Percentiles rank a stretch among this genome's conserved stretches.
phyloP scores from a whole-genome alignment of 768 basidiomycete genomes.

The Tylopilus sp. region DNA sequence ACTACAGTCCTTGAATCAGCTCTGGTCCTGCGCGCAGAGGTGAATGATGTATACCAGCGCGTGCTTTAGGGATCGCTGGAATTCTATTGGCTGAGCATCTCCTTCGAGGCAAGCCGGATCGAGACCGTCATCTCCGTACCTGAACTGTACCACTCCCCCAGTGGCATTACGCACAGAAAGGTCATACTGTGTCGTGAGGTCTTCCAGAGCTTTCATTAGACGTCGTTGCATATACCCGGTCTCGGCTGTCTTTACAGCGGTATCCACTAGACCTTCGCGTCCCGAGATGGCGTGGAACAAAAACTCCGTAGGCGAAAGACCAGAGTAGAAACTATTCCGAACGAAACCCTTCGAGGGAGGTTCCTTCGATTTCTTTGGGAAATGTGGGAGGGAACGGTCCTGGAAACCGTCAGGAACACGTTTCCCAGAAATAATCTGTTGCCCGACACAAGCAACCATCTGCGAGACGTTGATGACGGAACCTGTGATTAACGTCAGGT shows the following conservation, averaged over 20 bases:
- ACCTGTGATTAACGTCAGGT: constrained; percentile 45
- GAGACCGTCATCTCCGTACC: constrained; percentile 94
- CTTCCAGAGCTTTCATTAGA: constrained; percentile 98
- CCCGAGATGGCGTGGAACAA: constrained; percentile 99
- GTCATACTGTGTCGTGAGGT: constrained; percentile 95
- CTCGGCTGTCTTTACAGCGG: constrained; percentile 99
- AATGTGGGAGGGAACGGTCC: constrained; percentile 98
- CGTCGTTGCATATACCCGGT: constrained; percentile 99
- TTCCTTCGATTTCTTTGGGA: constrained; percentile 93
- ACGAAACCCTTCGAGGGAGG: constrained; percentile 99
- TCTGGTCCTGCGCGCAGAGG: constrained; percentile 1
- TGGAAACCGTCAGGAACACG: constrained; percentile 99
- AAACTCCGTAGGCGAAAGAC: constrained; percentile 91
- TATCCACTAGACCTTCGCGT: constrained; percentile 97
- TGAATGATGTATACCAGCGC: constrained; percentile 52
- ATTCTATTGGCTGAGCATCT: constrained; percentile 91
- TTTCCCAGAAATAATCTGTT: constrained; percentile 96
- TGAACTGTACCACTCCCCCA: constrained; percentile 95
- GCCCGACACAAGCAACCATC: constrained; percentile 99
- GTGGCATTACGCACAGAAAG: constrained; percentile 91
- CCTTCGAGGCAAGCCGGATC: constrained; percentile 97
- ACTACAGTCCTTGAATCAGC: constrained; percentile 38
- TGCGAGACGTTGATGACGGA: constrained; percentile 99
- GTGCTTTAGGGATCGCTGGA: constrained; percentile 83
- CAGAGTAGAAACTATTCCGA: constrained; percentile 93